Evolutionary conservation across 2,329 filamentous ascomycete species (phyloP).

Genomic region (Hypoxylon sp.): DNA sequence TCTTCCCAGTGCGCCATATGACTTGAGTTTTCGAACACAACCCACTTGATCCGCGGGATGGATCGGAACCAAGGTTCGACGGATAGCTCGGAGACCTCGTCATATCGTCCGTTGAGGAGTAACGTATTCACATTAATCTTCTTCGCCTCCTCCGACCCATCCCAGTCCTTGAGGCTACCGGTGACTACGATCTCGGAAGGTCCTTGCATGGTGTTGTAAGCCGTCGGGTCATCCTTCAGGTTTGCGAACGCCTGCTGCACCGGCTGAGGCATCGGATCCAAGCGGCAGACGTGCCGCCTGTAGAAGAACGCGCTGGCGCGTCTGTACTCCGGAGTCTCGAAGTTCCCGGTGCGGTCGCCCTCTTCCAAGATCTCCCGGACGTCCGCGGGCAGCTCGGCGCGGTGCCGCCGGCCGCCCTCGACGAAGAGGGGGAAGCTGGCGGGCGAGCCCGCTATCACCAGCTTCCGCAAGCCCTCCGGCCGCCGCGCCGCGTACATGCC

Average conservation of each 20-base stretch:
- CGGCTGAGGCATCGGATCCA: slow-evolving; percentile 36
- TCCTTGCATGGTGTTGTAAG: slow-evolving; percentile 36
- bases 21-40: slow-evolving; percentile 36
- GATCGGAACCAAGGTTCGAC: slow-evolving; percentile 33
- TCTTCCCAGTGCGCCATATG: slow-evolving; percentile 41
- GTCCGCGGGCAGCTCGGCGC: slow-evolving; percentile 33
- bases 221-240: slow-evolving; percentile 38
- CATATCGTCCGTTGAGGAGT: slow-evolving; percentile 25
- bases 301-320: slow-evolving; percentile 32
- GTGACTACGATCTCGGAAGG: slow-evolving; percentile 26
- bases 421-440: slow-evolving; percentile 38
- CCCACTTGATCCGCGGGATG: slow-evolving; percentile 41
- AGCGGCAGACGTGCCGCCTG: slow-evolving; percentile 28
- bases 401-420: slow-evolving; percentile 27
- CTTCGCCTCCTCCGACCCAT: slow-evolving; percentile 16
- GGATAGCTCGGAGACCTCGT: slow-evolving; percentile 24
- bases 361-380: slow-evolving; percentile 35
- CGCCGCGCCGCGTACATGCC: slow-evolving; percentile 17
- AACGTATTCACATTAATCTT: slow-evolving; percentile 20
- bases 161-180: slow-evolving; percentile 30
- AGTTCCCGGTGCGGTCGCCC: slow-evolving; percentile 35
- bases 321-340: slow-evolving; percentile 36
- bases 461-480: slow-evolving; percentile 28
- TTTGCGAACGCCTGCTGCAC: slow-evolving; percentile 28
- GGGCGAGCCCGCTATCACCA: slow-evolving; percentile 35